Conservation (phyloP, 768 basidiomycete species). For the Pleurotus citrinopileatus region DNA sequence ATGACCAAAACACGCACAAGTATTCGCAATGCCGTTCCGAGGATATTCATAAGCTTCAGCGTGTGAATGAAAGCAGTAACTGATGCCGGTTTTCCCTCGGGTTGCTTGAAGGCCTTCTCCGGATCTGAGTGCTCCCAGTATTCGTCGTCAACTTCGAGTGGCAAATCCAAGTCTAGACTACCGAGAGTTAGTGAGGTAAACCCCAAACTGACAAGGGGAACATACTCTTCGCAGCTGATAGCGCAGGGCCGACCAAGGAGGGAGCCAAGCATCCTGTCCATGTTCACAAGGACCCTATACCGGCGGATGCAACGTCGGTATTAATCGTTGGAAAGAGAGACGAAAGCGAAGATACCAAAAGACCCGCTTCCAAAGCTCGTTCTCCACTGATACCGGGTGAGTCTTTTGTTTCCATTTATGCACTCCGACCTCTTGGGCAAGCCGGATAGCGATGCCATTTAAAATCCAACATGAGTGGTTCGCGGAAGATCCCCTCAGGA, state of each 20-base stretch:
- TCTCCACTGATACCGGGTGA: conserved; percentile 42
- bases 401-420: conserved; percentile 42
- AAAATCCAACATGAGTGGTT: conserved; percentile 61
- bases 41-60: conserved; percentile 57
- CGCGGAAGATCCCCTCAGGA: conserved; percentile 43
- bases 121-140: conserved; percentile 66
- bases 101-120: conserved; percentile 63
- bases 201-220: conserved; percentile 12
- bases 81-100: conserved; percentile 49
- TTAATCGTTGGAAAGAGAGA: neutral
- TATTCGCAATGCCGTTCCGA: conserved; percentile 55
- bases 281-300: conserved; percentile 45
- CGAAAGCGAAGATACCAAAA: conserved; percentile 46
- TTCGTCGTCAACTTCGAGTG: conserved; percentile 63
- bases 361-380: conserved; percentile 73
- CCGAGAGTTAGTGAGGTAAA: neutral
- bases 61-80: conserved; percentile 56
- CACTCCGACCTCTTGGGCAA: conserved; percentile 73
- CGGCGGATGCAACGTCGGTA: neutral
- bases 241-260: conserved; percentile 68
- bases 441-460: conserved; percentile 62
- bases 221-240: conserved; percentile 74
- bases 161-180: conserved; percentile 72
- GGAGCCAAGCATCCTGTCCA: conserved; percentile 46
- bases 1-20: conserved; percentile 41